Evolutionary conservation across 257 asterid species (phyloP), one percentile per base, ranked within the genome.

Genomic region (Solanum appendiculatum): DNA sequence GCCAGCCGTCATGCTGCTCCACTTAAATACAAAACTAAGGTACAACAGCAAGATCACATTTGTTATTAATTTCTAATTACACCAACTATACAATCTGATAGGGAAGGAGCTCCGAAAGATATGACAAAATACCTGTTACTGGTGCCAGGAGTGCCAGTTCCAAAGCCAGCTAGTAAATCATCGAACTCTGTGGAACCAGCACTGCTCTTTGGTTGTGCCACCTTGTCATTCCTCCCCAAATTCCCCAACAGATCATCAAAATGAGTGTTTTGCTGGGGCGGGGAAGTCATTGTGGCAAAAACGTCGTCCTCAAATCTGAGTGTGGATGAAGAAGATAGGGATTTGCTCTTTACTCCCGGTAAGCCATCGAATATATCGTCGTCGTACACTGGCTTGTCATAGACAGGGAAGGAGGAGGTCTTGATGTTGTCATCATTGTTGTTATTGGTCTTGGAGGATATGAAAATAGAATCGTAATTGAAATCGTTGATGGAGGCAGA

Each of bases 381-480:
- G 29, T 96, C 99, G 27, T 97, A 97, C 63, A 96, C 94, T 48
- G 99, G 99, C 89, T 94, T 96, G 92, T 97, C 99, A 78, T 95
- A 95, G 89, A 95, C 99, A 16, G 98, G 99, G 84, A 87, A 63
- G 42, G 98, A 86, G 1, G 97, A 89, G 10, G 88, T 54, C 20
- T 85, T 90, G 78, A 86, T 86, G 85, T 82, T 84, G 86, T 48
- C 91, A 70, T 86, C 87, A 36, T 51, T 90, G 63, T 72, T 54
- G n/a, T 54, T 54, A 54, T 54, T 54, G 63, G n/a, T 92, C 86
- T 91, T 33, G 23, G 54, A 48, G 37, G 69, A 34, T 68, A 77
- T 85, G 37, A 92, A 92, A 82, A 92, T 54, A 8, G 93, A 90
- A 83, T 94, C 94, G 88, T 94, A 95, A 88, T 97, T 98, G 44